Evolutionary conservation across 2,329 filamentous ascomycete species (phyloP).

Genomic region (Pseudodiploospora longispora): DNA sequence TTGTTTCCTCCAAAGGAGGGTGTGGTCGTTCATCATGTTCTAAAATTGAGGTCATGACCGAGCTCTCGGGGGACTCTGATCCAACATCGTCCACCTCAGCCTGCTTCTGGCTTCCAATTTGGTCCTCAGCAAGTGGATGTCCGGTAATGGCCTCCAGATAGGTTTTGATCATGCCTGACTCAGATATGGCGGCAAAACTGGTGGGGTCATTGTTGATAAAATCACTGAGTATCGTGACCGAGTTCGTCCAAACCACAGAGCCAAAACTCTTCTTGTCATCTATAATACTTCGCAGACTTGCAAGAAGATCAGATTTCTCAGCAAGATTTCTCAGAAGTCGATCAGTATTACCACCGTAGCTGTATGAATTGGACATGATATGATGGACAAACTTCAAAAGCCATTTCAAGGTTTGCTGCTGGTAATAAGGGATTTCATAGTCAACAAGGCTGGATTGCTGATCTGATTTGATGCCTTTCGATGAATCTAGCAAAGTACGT

Average conservation of each 20-base stretch:
- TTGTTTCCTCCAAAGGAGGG: constrained; percentile 42
- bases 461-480: constrained; percentile 62
- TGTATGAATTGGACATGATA: constrained; percentile 72
- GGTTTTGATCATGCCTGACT: constrained; percentile 81
- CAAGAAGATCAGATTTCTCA: constrained; percentile 79
- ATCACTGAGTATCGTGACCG: constrained; percentile 82
- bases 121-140: constrained; percentile 29
- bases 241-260: constrained; percentile 91
- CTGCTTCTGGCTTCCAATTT: constrained; percentile 20
- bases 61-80: constrained; percentile 30
- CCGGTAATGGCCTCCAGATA: constrained; percentile 76
- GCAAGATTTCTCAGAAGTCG: constrained; percentile 86
- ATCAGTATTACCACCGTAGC: constrained; percentile 72
- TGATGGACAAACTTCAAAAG: constrained; percentile 94
- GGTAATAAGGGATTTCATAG: constrained; percentile 86
- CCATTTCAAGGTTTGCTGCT: constrained; percentile 89
- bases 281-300: constrained; percentile 72
- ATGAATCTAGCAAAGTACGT: constrained; percentile 55
- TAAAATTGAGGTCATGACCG: constrained; percentile 29
- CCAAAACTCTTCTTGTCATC: constrained; percentile 74
- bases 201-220: constrained; percentile 99
- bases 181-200: constrained; percentile 90
- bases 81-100: constrained; percentile 24
- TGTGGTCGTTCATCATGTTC: constrained; percentile 36
- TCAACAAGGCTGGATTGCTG: constrained; percentile 77